phyloP scores from a whole-genome alignment of 192 early-diverging fungal genomes.

The Rhizoclosmatium globosum region DNA sequence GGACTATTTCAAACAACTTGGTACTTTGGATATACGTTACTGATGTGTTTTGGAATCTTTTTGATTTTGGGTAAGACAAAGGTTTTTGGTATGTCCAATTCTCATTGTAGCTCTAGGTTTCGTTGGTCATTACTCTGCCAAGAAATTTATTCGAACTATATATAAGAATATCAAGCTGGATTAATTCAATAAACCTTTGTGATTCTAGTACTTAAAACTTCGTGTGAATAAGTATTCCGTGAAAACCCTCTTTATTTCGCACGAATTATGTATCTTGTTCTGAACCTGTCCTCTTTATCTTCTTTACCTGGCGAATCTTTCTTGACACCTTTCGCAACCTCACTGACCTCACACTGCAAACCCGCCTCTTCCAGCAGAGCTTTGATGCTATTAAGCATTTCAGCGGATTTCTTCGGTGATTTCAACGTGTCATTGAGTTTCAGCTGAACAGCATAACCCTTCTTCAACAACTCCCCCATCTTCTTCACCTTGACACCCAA shows the following conservation, averaged over 20 bases:
- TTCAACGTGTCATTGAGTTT: conserved; percentile 16
- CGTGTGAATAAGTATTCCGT: background rate
- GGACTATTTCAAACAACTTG: conserved; percentile 78
- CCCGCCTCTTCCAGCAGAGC: background rate
- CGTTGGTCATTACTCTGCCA: conserved; percentile 80
- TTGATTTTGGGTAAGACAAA: conserved; percentile 72
- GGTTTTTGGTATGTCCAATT: background rate
- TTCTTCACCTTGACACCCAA: conserved; percentile 21
- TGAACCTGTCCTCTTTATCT: background rate
- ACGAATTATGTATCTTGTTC: conserved; percentile 9
- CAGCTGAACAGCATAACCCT: conserved; percentile 24
- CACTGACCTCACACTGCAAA: conserved; percentile 9
- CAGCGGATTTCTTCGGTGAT: background rate
- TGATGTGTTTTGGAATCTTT: conserved; percentile 80
- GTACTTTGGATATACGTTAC: conserved; percentile 90
- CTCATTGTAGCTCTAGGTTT: conserved; percentile 22
- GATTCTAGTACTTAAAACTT: background rate
- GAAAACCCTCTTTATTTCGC: background rate
- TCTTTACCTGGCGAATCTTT: background rate
- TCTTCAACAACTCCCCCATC: background rate
- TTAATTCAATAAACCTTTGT: background rate
- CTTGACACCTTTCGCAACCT: background rate
- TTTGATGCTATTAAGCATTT: background rate
- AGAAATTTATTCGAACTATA: conserved; percentile 81
- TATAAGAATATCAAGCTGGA: conserved; percentile 85